Evolutionary conservation across 495 filamentous ascomycete genomes (phyloP).

Genomic region (Penicillium bovifimosum): DNA sequence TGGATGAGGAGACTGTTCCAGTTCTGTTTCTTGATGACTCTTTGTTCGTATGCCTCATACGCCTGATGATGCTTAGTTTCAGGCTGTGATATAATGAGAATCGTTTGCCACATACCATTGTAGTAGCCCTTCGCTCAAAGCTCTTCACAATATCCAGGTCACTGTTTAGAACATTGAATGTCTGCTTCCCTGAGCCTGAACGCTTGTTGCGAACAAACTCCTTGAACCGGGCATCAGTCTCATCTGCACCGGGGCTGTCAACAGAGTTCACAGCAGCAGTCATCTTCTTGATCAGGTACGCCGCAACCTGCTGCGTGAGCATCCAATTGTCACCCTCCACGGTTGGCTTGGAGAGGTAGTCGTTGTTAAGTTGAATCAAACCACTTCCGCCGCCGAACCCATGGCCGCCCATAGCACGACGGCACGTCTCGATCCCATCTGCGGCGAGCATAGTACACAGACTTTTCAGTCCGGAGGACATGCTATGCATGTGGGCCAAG

Average conservation of each 20-base stretch:
- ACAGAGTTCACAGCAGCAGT: constrained; percentile 24
- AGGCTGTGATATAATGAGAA: neutral
- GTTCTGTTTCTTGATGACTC: constrained; percentile 37
- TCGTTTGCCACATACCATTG: constrained; percentile 18
- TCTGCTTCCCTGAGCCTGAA: neutral
- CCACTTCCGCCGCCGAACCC: constrained; percentile 46
- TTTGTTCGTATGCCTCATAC: constrained; percentile 38
- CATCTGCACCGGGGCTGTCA: constrained; percentile 7
- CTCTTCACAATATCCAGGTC: constrained; percentile 37
- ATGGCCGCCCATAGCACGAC: constrained; percentile 45
- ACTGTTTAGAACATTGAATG: constrained; percentile 15
- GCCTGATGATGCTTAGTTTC: constrained; percentile 15
- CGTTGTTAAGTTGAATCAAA: constrained; percentile 41
- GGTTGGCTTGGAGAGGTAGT: constrained; percentile 46
- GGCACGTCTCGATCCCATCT: constrained; percentile 46
- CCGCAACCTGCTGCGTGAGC: constrained; percentile 46
- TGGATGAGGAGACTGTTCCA: constrained; percentile 45
- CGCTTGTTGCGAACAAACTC: constrained; percentile 14
- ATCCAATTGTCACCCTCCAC: constrained; percentile 53
- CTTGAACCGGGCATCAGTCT: constrained; percentile 21
- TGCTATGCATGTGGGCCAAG: constrained; percentile 43
- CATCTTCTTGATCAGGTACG: constrained; percentile 47
- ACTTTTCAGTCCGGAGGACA: constrained; percentile 45
- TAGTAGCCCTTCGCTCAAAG: constrained; percentile 40
- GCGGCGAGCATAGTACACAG: constrained; percentile 45